Evolutionary conservation across 345 rosid genomes (phyloP), one percentile per base, ranked within the genome.

Genomic region (Salix udensis): DNA sequence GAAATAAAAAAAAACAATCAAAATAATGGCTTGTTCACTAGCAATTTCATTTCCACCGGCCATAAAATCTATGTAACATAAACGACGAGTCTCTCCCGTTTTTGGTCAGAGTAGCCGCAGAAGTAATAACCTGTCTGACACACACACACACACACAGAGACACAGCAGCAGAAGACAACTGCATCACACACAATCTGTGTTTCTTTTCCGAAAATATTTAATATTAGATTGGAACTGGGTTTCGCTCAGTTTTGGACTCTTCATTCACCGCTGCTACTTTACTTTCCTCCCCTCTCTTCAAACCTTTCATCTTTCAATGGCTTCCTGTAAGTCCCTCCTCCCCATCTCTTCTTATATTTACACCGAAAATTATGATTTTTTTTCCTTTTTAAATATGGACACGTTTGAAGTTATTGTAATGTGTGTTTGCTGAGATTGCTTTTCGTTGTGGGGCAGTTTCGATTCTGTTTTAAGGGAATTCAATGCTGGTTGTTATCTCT

Each of bases 251-350:
- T 58, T 31, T 39, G 62, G 62, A n/a, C 74, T 72, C 66, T 61
- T n/a, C 60, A 26, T 4, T 68, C 24, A 19, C 44, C 10, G 0
- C 44, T 12, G 12, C 12, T 40, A 0, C 44, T 10, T 28, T 19
- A 52, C 36, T 60, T 46, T 15, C 44, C 11, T 71, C 53, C 7
- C 36, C 34, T 34, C 24, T 61, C 26, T 40, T 46, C 60, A 15
- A 48, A 26, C 18, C 18, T 23, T 64, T 42, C 42, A 10, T 67
- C 46, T 74, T 65, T 76, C 81, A 11, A 86, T 86, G 89, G 85
- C 87, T 70, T 84, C 87, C 58, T 82, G 89, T 86, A 53, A 86
- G 85, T 78, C 66, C 30, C 55, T 55, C 74, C 73, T 71, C 44
- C 58, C 68, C 39, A 23, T 77, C 46, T 34, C 73, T 73, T 21